Evolutionary conservation across 352 stramenopile species (phyloP), one percentile per base, ranked within the genome.

Genomic region (Phytophthora cactorum): DNA sequence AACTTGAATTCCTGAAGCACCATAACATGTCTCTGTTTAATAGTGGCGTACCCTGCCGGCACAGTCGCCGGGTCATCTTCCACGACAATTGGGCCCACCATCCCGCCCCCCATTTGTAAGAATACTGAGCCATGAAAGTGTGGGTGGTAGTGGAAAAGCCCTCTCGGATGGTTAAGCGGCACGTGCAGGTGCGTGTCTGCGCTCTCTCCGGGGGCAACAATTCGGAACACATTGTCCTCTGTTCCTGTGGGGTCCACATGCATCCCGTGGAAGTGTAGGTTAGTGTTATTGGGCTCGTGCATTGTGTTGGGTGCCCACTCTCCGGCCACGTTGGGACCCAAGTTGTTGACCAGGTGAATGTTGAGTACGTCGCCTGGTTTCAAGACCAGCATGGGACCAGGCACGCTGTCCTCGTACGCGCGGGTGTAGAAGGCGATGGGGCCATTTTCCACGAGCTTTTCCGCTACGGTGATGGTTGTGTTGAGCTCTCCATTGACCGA

Each of bases 101-200:
- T 93, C 6, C 85, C 88, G 11, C 88, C 88, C 3, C 77, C 79
- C 61, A 93, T 84, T 59, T 97, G 89, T 57, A 89, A 39, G 52
- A 88, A 86, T 17, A 92, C 89, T 0, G 71, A 86, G 11, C 83
- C 86, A 61, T 93, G 86, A 61, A 86, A 90, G 74, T 96, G 88
- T 51, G 88, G 86, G 59, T 96, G 88, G 73, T 96, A 96, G 69
- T 92, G 86, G 63, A 91, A 96, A 9, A 90, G 60, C 4, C 88
- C 88, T 36, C 80, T 76, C 14, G 85, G 86, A 47, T 96, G 88
- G 50, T 87, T 78, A 15, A 55, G 46, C 2, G 83, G 85, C 22
- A 96, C 59, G 11, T 90, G 63, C 49, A 92, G 73, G 31, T 77
- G 67, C 6, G 77, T 90, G 22, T 84, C 38, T 15, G 82, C 63